These are phyloP conservation scores for Ceratocystis smalleyi DNA, from an alignment of 2,329 filamentous ascomycete species.

Conservation along the genomic window DNA sequence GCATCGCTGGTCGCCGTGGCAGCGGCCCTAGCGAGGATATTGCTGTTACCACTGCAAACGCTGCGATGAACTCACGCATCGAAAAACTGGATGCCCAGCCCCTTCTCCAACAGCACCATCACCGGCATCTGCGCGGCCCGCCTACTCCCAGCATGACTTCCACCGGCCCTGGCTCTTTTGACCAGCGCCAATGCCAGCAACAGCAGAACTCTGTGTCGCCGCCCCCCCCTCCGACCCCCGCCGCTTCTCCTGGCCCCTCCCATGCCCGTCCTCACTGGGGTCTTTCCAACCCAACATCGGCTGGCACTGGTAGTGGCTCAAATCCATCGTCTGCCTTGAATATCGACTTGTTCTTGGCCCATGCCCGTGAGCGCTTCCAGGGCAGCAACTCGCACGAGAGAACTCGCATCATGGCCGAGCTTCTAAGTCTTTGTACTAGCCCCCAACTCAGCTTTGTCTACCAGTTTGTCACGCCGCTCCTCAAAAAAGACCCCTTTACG, in stretches of 20 bases:
- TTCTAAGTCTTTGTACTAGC: slow-evolving; percentile 87
- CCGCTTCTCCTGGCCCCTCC: slow-evolving; percentile 48
- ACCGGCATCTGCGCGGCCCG: slow-evolving; percentile 39
- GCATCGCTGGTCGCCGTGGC: slow-evolving; percentile 46
- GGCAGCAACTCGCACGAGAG: slow-evolving; percentile 60
- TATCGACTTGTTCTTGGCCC: slow-evolving; percentile 48
- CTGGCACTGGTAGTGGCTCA: slow-evolving; percentile 34
- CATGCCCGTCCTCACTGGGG: slow-evolving; percentile 51
- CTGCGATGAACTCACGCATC: slow-evolving; percentile 14
- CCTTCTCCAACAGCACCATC: slow-evolving; percentile 37
- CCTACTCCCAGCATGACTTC: slow-evolving; percentile 53
- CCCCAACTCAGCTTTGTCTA: slow-evolving; percentile 92
- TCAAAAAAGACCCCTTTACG: slow-evolving; percentile 94
- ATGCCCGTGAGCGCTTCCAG: slow-evolving; percentile 66
- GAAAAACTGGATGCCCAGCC: slow-evolving; percentile 5
- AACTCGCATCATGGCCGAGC: slow-evolving; percentile 67
- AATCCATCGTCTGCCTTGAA: background rate
- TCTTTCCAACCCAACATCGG: background rate
- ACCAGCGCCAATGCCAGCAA: slow-evolving; percentile 27
- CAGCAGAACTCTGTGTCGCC: slow-evolving; percentile 35
- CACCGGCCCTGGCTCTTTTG: slow-evolving; percentile 42
- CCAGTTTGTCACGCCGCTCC: slow-evolving; percentile 79
- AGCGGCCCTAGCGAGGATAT: slow-evolving; percentile 43
- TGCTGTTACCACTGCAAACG: slow-evolving; percentile 35
- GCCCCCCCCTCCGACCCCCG: slow-evolving; percentile 49